Evolutionary conservation across 306 rosid genomes (phyloP).

Genomic region (Begonia peltatifolia): DNA sequence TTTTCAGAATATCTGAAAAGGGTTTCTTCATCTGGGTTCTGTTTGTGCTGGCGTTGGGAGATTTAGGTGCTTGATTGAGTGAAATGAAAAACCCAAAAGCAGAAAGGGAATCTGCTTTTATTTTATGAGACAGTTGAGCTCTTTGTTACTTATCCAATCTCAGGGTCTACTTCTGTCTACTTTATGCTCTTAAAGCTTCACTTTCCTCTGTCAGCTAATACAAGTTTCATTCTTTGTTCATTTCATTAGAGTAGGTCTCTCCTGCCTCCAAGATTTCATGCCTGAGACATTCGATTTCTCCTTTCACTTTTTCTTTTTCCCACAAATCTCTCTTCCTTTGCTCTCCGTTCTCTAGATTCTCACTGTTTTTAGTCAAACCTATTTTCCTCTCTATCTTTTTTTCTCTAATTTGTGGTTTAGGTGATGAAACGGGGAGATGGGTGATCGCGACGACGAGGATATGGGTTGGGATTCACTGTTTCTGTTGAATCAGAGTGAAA

Average conservation of each 20-base stretch:
- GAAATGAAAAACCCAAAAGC: constrained; percentile 28
- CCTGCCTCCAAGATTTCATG: constrained; percentile 49
- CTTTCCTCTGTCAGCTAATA: constrained; percentile 55
- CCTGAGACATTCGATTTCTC: constrained; percentile 23
- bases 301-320: constrained; percentile 48
- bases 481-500: constrained; percentile 8
- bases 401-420: constrained; percentile 13
- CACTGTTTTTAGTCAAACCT: constrained; percentile 4
- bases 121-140: constrained; percentile 50
- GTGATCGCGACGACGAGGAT: constrained; percentile 46
- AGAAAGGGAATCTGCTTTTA: constrained; percentile 95
- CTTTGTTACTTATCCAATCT: constrained; percentile 61
- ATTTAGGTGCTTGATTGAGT: constrained; percentile 1
- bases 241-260: constrained; percentile 16
- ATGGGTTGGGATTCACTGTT: constrained; percentile 91
- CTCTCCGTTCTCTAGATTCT: constrained; percentile 75
- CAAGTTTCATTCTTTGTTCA: constrained; percentile 12
- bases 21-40: constrained; percentile 14
- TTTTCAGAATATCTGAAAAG: constrained; percentile 27
- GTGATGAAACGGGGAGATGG: constrained; percentile 44
- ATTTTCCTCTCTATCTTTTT: not conserved
- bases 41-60: constrained; percentile 10
- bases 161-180: constrained; percentile 45
- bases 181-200: constrained; percentile 97
- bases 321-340: constrained; percentile 79